These are phyloP conservation scores for Globisporangium iwayamae DNA, from an alignment of 352 stramenopile species.

Conservation along the genomic window DNA sequence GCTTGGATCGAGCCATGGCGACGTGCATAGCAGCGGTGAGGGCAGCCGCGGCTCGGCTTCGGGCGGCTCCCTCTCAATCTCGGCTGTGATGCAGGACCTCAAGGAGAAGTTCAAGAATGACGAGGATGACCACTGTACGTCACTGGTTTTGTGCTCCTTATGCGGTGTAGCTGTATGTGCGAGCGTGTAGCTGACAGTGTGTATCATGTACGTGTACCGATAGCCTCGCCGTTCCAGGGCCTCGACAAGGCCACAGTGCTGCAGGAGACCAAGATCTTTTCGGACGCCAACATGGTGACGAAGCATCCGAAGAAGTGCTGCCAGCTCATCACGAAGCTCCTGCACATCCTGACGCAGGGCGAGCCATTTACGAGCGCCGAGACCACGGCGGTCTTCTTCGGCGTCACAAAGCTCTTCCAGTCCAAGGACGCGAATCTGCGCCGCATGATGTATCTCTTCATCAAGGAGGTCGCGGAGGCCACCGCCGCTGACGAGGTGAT, in stretches of 20 bases:
- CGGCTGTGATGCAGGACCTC: slow-evolving; percentile 92
- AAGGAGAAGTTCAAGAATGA: slow-evolving; percentile 99
- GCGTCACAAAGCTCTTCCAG: slow-evolving; percentile 99
- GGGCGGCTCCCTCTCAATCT: slow-evolving; percentile 52
- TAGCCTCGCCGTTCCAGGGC: slow-evolving; percentile 91
- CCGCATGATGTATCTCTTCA: slow-evolving; percentile 99
- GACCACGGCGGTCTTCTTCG: slow-evolving; percentile 98
- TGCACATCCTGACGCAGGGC: slow-evolving; percentile 97
- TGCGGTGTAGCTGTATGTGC: not conserved
- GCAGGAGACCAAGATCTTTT: slow-evolving; percentile 98
- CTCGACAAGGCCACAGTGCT: slow-evolving; percentile 96
- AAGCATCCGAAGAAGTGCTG: slow-evolving; percentile 97
- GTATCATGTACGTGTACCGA: slow-evolving; percentile 2
- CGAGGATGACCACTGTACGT: slow-evolving; percentile 89
- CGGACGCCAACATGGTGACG: slow-evolving; percentile 96
- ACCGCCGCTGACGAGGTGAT: slow-evolving; percentile 95
- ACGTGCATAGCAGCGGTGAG: slow-evolving; percentile 43
- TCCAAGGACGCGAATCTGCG: slow-evolving; percentile 96
- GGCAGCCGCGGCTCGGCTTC: slow-evolving; percentile 26
- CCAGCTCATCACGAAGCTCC: slow-evolving; percentile 98
- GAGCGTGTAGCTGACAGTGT: slow-evolving; percentile 2
- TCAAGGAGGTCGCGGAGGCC: slow-evolving; percentile 96
- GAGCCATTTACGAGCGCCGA: slow-evolving; percentile 95
- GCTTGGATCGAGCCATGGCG: slow-evolving; percentile 44
- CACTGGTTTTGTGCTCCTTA: slow-evolving; percentile 20